A percentile compares a stretch with the other conserved stretches of the same genome.
Conservation (phyloP, 78 protist genomes). For the Dictyostelium purpureum region DNA sequence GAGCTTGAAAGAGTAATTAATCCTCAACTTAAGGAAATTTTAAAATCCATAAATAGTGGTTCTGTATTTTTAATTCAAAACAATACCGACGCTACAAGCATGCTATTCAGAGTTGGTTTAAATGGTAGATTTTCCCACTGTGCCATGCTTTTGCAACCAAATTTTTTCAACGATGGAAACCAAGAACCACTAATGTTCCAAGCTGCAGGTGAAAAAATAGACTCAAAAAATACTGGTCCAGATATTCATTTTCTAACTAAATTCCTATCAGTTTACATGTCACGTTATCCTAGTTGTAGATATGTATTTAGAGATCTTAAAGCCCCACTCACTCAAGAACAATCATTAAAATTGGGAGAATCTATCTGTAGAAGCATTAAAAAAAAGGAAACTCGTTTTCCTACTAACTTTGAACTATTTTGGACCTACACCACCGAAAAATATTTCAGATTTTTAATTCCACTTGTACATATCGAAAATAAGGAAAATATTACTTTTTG, state of each 20-base stretch:
- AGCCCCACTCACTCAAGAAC: neutral
- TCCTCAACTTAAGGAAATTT: neutral
- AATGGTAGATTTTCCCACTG: constrained; percentile 22
- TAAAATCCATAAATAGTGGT: neutral
- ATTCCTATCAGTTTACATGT: neutral
- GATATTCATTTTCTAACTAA: neutral
- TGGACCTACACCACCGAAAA: neutral
- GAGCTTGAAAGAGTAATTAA: neutral
- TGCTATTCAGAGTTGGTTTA: neutral
- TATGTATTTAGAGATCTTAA: neutral
- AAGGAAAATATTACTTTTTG: neutral
- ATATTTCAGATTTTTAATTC: neutral
- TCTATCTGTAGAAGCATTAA: neutral
- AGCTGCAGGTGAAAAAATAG: constrained; percentile 29
- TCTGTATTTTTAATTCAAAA: constrained; percentile 25
- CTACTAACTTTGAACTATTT: constrained; percentile 19
- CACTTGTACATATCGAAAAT: neutral
- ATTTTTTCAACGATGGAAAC: neutral
- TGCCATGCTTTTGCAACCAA: neutral
- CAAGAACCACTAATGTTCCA: neutral
- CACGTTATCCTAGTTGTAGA: constrained; percentile 8
- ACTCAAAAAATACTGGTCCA: neutral
- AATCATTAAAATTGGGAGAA: neutral
- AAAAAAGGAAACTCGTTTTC: neutral
- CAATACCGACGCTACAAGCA: neutral